Evolutionary conservation across 106 monocot species (phyloP), one percentile per base, ranked within the genome.

Genomic region (Acorus gramineus): DNA sequence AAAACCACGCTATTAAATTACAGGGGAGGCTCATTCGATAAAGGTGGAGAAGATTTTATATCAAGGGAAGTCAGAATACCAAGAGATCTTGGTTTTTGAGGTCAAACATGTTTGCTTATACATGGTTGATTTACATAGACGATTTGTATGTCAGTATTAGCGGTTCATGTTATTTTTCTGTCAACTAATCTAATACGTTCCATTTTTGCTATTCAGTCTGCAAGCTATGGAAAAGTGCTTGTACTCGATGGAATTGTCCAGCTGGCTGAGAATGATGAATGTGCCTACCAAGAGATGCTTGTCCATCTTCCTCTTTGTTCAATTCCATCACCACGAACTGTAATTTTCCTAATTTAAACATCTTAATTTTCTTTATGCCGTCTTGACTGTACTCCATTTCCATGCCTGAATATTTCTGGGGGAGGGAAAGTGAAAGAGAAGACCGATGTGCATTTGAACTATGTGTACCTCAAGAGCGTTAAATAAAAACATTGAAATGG

Each of bases 261-360:
- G 69, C 68, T 99, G 46, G 92, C 92, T 53, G 92, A 99, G 65
- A 92, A 82, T 69, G 98, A 99, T 70, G 98, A 99, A 82, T 92
- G 85, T 72, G 92, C 98, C 4, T 99, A 99, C 66, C 98, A 99
- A 63, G 98, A 99, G 72, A 99, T 99, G 98, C 85, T 99, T 66
- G 77, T 84, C 43, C 98, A 99, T 74, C 88, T 99, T 79, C 98
- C 98, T 54, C 83, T 99, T 7, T 92, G 98, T 76, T 99, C 89
- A 42, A 92, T 99, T 74, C 81, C 75, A 69, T 85, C 85, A 49
- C 98, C 98, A 2, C 85, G 86, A 89, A 83, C 50, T 50, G 98
- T 98, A 90, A 77, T 60, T 73, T 62, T 60, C 44, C 62, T 54
- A 7, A 59, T 42, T 50, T 12, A 11, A 8, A 14, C 49, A 59